Evolutionary conservation across 2,329 filamentous ascomycete genomes (phyloP).

Genomic region (Xylariaceae sp.): DNA sequence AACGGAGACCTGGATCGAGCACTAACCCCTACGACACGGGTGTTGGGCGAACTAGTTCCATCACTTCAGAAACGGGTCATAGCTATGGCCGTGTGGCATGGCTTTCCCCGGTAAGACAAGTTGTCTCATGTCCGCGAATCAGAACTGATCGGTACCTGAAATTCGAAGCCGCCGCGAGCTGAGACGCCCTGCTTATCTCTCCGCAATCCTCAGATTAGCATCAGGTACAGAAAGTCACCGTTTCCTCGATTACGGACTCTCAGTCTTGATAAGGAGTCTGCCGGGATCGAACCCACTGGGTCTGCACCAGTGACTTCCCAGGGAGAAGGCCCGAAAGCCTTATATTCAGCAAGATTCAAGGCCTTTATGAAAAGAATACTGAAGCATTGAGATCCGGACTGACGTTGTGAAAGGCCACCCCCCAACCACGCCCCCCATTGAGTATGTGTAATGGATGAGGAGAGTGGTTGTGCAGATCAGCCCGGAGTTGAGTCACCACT

Average conservation of each 20-base stretch:
- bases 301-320: not conserved
- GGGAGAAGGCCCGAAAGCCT: not conserved
- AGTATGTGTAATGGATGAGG: not conserved
- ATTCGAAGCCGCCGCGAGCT: too few species aligned
- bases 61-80: too few species aligned
- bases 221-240: constrained; percentile 5
- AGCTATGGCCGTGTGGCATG: not conserved
- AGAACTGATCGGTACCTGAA: constrained; percentile 3
- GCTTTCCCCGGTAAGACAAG: not conserved
- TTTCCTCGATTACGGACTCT: constrained; percentile 8
- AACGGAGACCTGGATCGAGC: constrained; percentile 25
- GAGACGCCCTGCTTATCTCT: too few species aligned
- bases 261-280: constrained; percentile 3
- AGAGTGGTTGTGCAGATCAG: not conserved
- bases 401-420: not conserved
- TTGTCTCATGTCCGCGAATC: not conserved
- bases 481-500: not conserved
- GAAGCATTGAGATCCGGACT: not conserved
- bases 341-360: not conserved
- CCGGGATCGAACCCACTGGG: not conserved
- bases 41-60: constrained; percentile 4
- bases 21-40: constrained; percentile 32
- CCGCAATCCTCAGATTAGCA: constrained; percentile 5
- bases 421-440: not conserved
- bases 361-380: not conserved